Evolutionary conservation across 2,329 filamentous ascomycete genomes (phyloP).

Genomic region (Monilinia vaccinii-corymbosi): DNA sequence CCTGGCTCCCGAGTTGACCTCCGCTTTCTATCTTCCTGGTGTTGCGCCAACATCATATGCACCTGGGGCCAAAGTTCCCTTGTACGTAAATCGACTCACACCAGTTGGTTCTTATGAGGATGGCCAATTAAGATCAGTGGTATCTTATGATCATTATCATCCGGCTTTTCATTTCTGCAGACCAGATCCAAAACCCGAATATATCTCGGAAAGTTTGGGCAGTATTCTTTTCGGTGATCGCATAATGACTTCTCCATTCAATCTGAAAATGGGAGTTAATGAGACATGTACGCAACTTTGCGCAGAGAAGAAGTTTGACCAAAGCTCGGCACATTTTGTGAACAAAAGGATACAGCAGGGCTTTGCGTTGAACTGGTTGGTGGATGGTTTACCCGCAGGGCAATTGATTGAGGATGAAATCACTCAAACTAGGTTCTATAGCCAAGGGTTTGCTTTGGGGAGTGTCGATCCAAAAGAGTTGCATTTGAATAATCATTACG

Average conservation of each 20-base stretch:
- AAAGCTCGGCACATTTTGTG: conserved; percentile 64
- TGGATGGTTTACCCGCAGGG: conserved; percentile 87
- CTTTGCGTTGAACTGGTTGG: conserved; percentile 91
- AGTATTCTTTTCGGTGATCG: conserved; percentile 96
- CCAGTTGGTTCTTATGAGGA: conserved; percentile 71
- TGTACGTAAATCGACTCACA: conserved; percentile 88
- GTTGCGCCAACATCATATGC: conserved; percentile 92
- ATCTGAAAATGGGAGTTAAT: conserved; percentile 77
- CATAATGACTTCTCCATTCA: conserved; percentile 92
- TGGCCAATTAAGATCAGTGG: conserved; percentile 77
- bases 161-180: conserved; percentile 79
- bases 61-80: conserved; percentile 66
- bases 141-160: conserved; percentile 95
- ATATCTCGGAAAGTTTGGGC: conserved; percentile 80
- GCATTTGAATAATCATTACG: conserved; percentile 86
- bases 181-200: conserved; percentile 65
- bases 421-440: conserved; percentile 75
- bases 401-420: conserved; percentile 71
- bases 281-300: conserved; percentile 83
- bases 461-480: conserved; percentile 46
- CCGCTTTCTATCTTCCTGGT: conserved; percentile 91
- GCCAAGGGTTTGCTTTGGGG: conserved; percentile 80
- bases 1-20: conserved; percentile 41
- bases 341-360: conserved; percentile 74
- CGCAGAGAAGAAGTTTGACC: conserved; percentile 53